Evolutionary conservation across 495 filamentous ascomycete species (phyloP), one percentile per base, ranked within the genome.

Genomic region (Aspergillus sparsus): DNA sequence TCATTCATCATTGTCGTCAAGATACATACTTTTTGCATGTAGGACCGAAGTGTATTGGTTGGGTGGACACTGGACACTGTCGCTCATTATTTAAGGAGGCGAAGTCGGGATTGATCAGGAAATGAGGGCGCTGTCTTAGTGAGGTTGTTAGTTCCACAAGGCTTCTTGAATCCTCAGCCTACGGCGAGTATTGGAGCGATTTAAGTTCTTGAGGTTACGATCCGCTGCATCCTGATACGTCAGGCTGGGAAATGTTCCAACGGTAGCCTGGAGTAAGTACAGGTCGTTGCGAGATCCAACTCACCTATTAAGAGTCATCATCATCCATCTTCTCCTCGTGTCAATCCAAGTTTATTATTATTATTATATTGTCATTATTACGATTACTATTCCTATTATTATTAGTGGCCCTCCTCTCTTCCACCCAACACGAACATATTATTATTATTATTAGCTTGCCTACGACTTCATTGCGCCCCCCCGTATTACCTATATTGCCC

Each of bases 61-160:
- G 60, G 62, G 21, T 27, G 21, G 21, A 27, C 21, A 27, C 3
- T 50, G 44, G 44, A 15, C 1, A 47, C n/a, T 21, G 44, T 47
- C 52, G 53, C 55, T 53, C 58, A 61, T 62, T 18, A 62, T 62
- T 60, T 57, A 52, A 66, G 63, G 63, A 66, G 63, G 63, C 63
- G 63, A 66, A 66, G 63, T 57, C 53, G 47, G 49, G 44, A 37
- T 34, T 4, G 12, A 16, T 11, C 36, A 33, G 32, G 51, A 55
- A 47, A 47, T 47, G 44, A 47, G 44, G 44, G 15, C 44, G 27
- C 9, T 18, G 44, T 47, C 44, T 16, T 47, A 47, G 44, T 47
- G 44, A 37, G 34, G 13, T 27, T 18, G n/a, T 44, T 27, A 51
- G 53, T 56, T 41, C 37, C 45, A 62, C 44, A 50, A 53, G 44